A percentile compares a stretch with the other conserved stretches of the same genome.
These are phyloP conservation scores for Gossypium rotundifolium DNA, from an alignment of 345 rosid species.

Conservation along the genomic window DNA sequence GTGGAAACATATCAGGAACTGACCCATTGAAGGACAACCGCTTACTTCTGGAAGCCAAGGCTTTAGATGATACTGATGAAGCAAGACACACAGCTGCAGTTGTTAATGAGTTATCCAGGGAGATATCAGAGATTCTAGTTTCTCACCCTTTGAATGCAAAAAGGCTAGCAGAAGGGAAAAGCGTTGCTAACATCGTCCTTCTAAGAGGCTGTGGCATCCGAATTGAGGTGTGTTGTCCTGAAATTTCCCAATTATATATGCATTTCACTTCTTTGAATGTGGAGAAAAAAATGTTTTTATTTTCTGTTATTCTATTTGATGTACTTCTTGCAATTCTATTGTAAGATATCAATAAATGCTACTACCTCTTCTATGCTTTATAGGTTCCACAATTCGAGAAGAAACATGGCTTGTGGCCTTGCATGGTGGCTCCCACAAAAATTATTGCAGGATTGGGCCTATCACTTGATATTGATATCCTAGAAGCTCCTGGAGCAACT, in stretches of 20 bases:
- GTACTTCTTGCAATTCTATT: background rate
- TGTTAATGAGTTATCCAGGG: conserved; percentile 79
- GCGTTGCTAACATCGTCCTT: conserved; percentile 78
- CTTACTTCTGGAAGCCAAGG: conserved; percentile 64
- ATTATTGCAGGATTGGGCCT: conserved; percentile 93
- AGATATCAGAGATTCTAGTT: conserved; percentile 64
- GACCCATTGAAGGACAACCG: conserved; percentile 93
- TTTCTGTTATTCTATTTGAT: background rate
- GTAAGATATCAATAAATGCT: background rate
- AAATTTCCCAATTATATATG: background rate
- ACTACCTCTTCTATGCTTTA: background rate
- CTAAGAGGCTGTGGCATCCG: conserved; percentile 96
- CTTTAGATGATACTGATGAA: conserved; percentile 81
- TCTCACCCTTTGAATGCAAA: conserved; percentile 71
- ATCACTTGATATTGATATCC: conserved; percentile 83
- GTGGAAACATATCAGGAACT: conserved; percentile 95
- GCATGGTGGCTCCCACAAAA: conserved; percentile 99
- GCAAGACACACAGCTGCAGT: conserved; percentile 79
- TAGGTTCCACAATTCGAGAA: conserved; percentile 72
- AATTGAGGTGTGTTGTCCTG: conserved; percentile 57
- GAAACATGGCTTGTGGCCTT: conserved; percentile 82
- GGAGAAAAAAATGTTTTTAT: background rate
- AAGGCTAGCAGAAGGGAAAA: conserved; percentile 71
- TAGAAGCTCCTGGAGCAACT: conserved; percentile 93
- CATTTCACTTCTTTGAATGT: background rate